These are phyloP conservation scores for Backusella westeae DNA, from an alignment of 192 early-diverging fungal species.

Conservation along the genomic window DNA sequence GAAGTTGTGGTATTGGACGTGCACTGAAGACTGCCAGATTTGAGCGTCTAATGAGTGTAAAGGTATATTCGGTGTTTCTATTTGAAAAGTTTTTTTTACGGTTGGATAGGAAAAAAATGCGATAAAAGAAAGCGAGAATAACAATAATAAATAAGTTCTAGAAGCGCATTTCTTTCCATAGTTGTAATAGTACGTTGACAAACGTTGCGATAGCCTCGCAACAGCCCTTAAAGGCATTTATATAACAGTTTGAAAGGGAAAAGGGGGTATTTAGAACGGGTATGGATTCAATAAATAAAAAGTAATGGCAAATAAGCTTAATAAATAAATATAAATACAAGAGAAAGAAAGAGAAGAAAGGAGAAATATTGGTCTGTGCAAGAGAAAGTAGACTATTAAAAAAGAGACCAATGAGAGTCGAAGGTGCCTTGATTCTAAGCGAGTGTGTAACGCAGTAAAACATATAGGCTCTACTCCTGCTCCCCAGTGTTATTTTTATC, in stretches of 20 bases:
- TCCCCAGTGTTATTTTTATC: neutral
- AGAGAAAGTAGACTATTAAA: neutral
- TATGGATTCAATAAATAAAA: slow-evolving; percentile 9
- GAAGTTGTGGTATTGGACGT: slow-evolving; percentile 11
- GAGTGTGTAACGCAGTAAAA: neutral
- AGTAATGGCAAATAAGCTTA: neutral
- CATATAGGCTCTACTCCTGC: neutral
- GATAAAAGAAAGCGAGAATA: slow-evolving; percentile 19
- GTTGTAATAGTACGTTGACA: slow-evolving; percentile 24
- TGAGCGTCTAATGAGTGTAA: slow-evolving; percentile 15
- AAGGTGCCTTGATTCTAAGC: slow-evolving; percentile 1
- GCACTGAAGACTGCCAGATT: slow-evolving; percentile 20
- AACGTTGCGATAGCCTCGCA: neutral
- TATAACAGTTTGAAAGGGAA: neutral
- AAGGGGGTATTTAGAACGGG: neutral
- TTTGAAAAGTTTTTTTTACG: neutral
- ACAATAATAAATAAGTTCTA: slow-evolving; percentile 4
- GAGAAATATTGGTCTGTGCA: slow-evolving; percentile 8
- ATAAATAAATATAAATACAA: neutral
- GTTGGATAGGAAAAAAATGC: slow-evolving; percentile 13
- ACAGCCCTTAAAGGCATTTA: slow-evolving; percentile 6
- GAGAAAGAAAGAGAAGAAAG: neutral
- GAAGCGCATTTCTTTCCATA: slow-evolving; percentile 27
- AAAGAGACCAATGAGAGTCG: neutral
- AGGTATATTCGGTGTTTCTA: neutral